These are phyloP conservation scores for Xylaria sp. DNA, from an alignment of 2,329 filamentous ascomycete species.

Conservation along the genomic window DNA sequence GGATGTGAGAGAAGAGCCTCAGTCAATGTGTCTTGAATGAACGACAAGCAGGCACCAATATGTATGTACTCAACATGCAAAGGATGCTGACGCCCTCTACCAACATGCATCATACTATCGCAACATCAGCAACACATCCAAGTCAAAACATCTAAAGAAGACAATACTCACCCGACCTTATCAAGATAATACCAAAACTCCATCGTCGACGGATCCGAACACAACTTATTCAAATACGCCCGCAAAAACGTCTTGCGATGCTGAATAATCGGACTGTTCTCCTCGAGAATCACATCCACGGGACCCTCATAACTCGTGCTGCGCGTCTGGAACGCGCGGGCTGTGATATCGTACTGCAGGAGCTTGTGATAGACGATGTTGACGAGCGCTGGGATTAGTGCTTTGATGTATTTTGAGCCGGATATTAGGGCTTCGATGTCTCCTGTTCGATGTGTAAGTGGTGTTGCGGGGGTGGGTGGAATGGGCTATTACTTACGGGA, in stretches of 20 bases:
- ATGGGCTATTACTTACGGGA: constrained; percentile 48
- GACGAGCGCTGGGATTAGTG: constrained; percentile 76
- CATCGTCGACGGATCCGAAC: constrained; percentile 67
- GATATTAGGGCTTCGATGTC: constrained; percentile 66
- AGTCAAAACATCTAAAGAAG: too few species aligned
- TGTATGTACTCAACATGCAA: constrained; percentile 78
- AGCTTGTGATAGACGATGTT: constrained; percentile 83
- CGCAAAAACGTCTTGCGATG: constrained; percentile 72
- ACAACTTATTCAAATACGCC: constrained; percentile 70
- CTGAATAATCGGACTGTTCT: constrained; percentile 68
- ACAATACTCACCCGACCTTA: constrained; percentile 62
- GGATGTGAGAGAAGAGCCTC: constrained; percentile 72
- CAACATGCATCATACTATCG: constrained; percentile 77
- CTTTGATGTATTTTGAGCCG: constrained; percentile 71
- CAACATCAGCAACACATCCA: too few species aligned
- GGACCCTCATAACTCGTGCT: constrained; percentile 62
- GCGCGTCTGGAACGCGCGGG: constrained; percentile 63
- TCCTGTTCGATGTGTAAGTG: constrained; percentile 39
- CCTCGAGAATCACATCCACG: constrained; percentile 56
- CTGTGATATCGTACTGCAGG: constrained; percentile 74
- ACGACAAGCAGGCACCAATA: constrained; percentile 65
- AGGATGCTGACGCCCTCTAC: constrained; percentile 63
- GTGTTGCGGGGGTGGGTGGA: neutral
- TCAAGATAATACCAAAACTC: constrained; percentile 81
- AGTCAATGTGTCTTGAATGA: constrained; percentile 71